Evolutionary conservation across 371 early-diverging fungal genomes (phyloP), one percentile per base, ranked within the genome.

Genomic region (Apophysomyces trapeziformis): DNA sequence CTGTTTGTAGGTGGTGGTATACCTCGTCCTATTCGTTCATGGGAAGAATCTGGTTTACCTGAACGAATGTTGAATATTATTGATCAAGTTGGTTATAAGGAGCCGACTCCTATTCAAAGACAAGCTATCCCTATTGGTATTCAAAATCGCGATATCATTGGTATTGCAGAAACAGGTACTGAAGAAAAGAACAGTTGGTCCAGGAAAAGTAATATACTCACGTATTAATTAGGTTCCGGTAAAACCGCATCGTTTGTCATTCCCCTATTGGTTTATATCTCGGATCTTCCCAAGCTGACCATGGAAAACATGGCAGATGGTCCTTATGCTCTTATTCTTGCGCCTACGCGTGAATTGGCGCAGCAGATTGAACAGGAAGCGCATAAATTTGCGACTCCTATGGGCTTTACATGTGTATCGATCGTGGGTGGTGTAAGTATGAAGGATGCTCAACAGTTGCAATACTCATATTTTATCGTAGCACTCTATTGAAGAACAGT

Each of bases 211-310:
- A 73, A 59, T 43, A 18, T 50, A 2, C 21, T 50, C 9, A 36
- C 12, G 12, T 1, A 13, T 36, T 32, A 7, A 13, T 12, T 65
- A 77, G 82, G 87, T 79, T 90, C 90, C 54, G 99, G 99, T 72
- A 99, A 99, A 83, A 99, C 99, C 0, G 96, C 96, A 1, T 91
- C 97, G 0, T 99, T 98, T 77, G 82, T 99, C 56, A 94, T 99
- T 56, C 99, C 99, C 0, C 90, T 99, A 87, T 79, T 99, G 18
- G 88, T 89, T n/a, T 92, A 87, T 70, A 96, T 99, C 43, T 84
- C 89, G 36, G 85, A 90, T 37, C 75, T 92, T 60, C 96, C 97
- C 9, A 86, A 82, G 21, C 73, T 96, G 38, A 85, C 79, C 6
- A 89, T 90, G 54, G 87, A 88, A 13, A 92, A 91, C 43, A 88